Percentiles rank a stretch among this genome's conserved stretches.
Evolutionary conservation across 2,329 filamentous ascomycete genomes (phyloP).

Genomic region (Hymenoscyphus fructigenus): DNA sequence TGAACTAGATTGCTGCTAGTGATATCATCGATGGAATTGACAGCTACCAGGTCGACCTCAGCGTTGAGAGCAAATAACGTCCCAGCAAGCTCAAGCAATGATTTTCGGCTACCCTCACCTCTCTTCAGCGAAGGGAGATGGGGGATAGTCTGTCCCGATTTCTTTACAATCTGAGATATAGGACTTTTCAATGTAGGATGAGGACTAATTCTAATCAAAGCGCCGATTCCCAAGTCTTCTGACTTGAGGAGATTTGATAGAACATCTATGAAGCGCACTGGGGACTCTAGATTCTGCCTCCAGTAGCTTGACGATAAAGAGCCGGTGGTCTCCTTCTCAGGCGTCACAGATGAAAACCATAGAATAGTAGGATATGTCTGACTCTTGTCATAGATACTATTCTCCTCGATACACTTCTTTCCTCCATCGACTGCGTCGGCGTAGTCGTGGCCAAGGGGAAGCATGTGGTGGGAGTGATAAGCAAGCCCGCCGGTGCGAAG

Average conservation of each 20-base stretch:
- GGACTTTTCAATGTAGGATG: slow-evolving; percentile 13
- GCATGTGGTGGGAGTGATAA: slow-evolving; percentile 40
- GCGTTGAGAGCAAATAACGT: slow-evolving; percentile 1
- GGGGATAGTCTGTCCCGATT: background rate
- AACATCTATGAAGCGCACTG: slow-evolving; percentile 12
- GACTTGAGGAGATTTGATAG: background rate
- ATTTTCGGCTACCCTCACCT: background rate
- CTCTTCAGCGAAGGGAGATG: slow-evolving; percentile 7
- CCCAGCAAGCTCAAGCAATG: slow-evolving; percentile 6
- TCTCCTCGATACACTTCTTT: background rate
- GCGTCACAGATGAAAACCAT: background rate
- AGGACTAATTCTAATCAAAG: slow-evolving; percentile 17
- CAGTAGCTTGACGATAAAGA: slow-evolving; percentile 1
- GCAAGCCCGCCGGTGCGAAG: slow-evolving; percentile 39
- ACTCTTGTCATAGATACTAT: background rate
- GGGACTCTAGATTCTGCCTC: slow-evolving; percentile 9
- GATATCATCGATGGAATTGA: slow-evolving; percentile 9
- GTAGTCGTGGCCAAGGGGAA: slow-evolving; percentile 27
- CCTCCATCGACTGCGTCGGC: background rate
- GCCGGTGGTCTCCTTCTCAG: background rate
- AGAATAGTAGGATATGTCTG: background rate
- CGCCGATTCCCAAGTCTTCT: background rate
- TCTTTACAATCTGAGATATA: slow-evolving; percentile 2
- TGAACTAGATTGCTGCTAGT: slow-evolving; percentile 1
- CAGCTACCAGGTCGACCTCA: background rate